phyloP scores from a whole-genome alignment of 306 rosid genomes.

The Potentilla sterilis region DNA sequence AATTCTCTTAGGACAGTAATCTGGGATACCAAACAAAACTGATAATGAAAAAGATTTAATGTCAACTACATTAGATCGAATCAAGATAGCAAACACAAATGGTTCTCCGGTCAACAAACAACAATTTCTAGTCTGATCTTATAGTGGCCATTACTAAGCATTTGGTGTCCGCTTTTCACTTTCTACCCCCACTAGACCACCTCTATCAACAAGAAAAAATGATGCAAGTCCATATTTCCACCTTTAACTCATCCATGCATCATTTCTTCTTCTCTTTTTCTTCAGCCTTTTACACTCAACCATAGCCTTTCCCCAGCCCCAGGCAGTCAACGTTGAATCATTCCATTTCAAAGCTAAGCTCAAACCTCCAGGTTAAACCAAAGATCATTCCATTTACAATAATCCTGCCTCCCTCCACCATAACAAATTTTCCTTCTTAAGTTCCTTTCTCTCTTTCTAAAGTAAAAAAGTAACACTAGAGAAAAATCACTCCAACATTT shows the following conservation, averaged over 20 bases:
- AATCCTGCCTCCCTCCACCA: constrained; percentile 8
- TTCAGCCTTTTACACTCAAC: neutral
- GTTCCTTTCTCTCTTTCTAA: neutral
- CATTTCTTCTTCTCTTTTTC: neutral
- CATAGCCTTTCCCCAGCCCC: neutral
- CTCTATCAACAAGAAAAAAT: neutral
- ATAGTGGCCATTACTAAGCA: constrained; percentile 3
- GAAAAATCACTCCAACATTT: constrained; percentile 4
- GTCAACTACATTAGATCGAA: neutral
- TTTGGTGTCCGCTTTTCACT: neutral
- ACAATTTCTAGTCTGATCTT: neutral
- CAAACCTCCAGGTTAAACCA: neutral
- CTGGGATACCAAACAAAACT: neutral
- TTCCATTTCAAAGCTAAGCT: neutral
- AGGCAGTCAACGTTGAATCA: neutral
- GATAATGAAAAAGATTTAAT: neutral
- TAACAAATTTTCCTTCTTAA: constrained; percentile 5
- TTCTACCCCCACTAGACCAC: neutral
- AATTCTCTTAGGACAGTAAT: constrained; percentile 6
- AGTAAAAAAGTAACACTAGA: neutral
- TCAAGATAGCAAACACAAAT: neutral
- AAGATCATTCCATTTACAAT: neutral
- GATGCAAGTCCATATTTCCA: neutral
- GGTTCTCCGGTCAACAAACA: neutral
- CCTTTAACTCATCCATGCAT: neutral